These are phyloP conservation scores for Xanthoceras sorbifolium DNA, from an alignment of 345 rosid genomes.

Conservation along the genomic window DNA sequence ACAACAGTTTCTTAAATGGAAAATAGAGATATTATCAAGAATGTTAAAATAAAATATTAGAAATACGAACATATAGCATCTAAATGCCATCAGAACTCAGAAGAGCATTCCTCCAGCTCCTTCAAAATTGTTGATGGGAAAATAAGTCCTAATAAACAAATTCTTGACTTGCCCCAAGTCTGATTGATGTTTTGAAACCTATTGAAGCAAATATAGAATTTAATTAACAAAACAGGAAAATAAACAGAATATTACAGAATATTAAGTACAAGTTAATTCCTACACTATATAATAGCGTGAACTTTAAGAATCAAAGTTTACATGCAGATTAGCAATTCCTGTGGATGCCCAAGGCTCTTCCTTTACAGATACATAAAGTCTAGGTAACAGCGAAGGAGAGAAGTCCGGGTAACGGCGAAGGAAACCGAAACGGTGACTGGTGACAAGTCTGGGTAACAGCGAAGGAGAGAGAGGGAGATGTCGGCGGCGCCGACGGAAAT, in stretches of 20 bases:
- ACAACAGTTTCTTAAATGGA: not conserved
- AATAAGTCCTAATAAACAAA: constrained; percentile 45
- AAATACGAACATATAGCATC: not conserved
- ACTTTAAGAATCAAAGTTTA: not conserved
- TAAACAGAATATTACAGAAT: not conserved
- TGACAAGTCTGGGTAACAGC: too few relatives aligned
- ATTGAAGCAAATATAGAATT: constrained; percentile 11
- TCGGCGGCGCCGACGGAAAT: too few relatives aligned
- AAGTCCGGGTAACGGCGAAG: too few relatives aligned
- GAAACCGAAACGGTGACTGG: too few relatives aligned
- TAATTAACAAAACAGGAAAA: not conserved
- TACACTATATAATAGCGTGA: not conserved
- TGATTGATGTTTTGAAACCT: constrained; percentile 59
- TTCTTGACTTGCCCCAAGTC: constrained; percentile 44
- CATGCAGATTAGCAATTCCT: not conserved
- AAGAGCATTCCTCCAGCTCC: constrained; percentile 42
- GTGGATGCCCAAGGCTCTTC: constrained; percentile 3
- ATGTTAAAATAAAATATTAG: not conserved
- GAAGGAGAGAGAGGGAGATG: too few relatives aligned
- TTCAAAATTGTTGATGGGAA: constrained; percentile 42
- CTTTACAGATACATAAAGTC: too few relatives aligned
- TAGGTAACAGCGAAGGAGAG: too few relatives aligned
- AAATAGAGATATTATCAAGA: not conserved
- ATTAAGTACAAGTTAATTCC: not conserved
- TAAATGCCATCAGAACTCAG: not conserved